These are phyloP conservation scores for Trametes cubensis DNA, from an alignment of 768 basidiomycete genomes.

Conservation along the genomic window DNA sequence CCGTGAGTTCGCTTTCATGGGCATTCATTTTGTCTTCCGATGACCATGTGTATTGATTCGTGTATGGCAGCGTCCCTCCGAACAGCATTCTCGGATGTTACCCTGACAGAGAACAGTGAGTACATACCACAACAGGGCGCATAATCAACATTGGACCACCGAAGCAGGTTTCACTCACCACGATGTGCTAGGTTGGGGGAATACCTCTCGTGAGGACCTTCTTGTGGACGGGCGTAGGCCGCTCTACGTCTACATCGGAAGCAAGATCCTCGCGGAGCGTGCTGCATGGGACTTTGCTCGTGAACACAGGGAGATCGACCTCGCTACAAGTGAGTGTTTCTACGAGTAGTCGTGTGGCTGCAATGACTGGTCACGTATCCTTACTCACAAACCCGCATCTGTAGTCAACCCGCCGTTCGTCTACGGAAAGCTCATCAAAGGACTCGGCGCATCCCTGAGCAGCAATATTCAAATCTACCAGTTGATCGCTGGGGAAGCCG, in stretches of 20 bases:
- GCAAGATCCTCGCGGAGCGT: constrained; percentile 39
- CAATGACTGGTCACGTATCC: no score
- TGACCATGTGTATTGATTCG: neutral
- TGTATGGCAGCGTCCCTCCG: constrained; percentile 16
- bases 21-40: no score
- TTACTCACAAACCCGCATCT: no score
- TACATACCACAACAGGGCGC: neutral
- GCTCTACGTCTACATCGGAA: constrained; percentile 39
- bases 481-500: constrained; percentile 25
- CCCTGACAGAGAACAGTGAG: constrained; percentile 34
- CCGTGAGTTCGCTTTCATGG: neutral
- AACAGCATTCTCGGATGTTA: constrained; percentile 8
- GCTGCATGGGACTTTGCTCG: constrained; percentile 31
- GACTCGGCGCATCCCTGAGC: constrained; percentile 23
- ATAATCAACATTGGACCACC: no score
- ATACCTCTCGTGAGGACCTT: constrained; percentile 36
- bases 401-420: constrained; percentile 37
- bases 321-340: constrained; percentile 31
- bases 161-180: no score
- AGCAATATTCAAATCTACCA: constrained; percentile 32
- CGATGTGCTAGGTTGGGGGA: constrained; percentile 37
- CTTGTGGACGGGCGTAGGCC: constrained; percentile 25
- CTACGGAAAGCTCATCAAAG: constrained; percentile 28
- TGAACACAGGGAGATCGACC: constrained; percentile 30
- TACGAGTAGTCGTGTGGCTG: no score